Conservation (phyloP, 176 grass and related monocot species). For the Avena sativa region DNA sequence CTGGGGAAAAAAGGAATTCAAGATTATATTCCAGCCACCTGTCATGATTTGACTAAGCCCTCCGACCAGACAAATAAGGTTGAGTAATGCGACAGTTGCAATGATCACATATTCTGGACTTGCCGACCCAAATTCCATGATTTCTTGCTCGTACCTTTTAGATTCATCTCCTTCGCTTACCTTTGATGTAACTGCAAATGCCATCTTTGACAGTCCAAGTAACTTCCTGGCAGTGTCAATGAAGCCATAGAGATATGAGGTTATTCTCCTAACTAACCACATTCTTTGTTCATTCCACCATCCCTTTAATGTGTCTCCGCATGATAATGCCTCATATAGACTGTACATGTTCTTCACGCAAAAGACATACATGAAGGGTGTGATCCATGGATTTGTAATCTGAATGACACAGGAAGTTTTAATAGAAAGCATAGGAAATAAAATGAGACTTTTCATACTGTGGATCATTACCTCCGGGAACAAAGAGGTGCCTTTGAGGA, state of each 20-base stretch:
- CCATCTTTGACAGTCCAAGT: constrained; percentile 57
- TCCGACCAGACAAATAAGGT: constrained; percentile 56
- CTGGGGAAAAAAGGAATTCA: constrained; percentile 59
- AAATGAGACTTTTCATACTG: background rate
- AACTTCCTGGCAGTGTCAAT: constrained; percentile 53
- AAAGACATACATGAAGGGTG: constrained; percentile 65
- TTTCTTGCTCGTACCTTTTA: constrained; percentile 73
- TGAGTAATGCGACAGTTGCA: constrained; percentile 60
- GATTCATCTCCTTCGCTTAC: constrained; percentile 50
- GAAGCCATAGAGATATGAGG: constrained; percentile 65
- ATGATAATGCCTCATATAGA: constrained; percentile 55
- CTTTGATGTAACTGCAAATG: constrained; percentile 66
- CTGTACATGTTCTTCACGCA: constrained; percentile 48
- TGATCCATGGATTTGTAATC: constrained; percentile 62
- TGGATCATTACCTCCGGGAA: constrained; percentile 73
- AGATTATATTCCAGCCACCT: constrained; percentile 6
- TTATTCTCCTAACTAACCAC: constrained; percentile 72
- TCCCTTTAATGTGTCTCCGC: constrained; percentile 54
- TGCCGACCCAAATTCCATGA: constrained; percentile 67
- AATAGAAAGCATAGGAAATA: constrained; percentile 15
- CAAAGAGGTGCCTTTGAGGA: constrained; percentile 69
- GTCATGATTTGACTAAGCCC: constrained; percentile 35
- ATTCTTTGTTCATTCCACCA: constrained; percentile 87
- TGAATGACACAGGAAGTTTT: constrained; percentile 38
- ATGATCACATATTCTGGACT: constrained; percentile 68